Percentiles rank a stretch among this genome's conserved stretches.
Conservation (phyloP, 2,329 filamentous ascomycete species). For the Verticillium zaregamsianum region DNA sequence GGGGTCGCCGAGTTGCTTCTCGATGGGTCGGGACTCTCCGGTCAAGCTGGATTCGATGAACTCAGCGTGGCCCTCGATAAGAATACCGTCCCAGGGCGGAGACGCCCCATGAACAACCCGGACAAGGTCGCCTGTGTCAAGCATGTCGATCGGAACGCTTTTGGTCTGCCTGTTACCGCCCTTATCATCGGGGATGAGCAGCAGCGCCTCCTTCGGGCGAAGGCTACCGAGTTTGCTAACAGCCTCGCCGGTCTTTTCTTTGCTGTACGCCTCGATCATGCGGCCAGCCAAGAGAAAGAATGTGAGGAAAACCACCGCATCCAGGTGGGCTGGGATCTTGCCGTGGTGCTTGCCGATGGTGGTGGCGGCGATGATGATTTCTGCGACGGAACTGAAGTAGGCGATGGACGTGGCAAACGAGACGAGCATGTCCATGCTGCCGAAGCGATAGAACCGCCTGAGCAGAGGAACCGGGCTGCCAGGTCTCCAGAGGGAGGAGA, state of each 20-base stretch:
- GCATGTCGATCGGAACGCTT: slow-evolving; percentile 56
- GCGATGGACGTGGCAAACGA: slow-evolving; percentile 84
- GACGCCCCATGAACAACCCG: slow-evolving; percentile 74
- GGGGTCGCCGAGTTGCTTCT: slow-evolving; percentile 57
- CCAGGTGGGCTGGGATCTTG: slow-evolving; percentile 72
- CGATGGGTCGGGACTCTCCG: slow-evolving; percentile 66
- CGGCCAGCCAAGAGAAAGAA: slow-evolving; percentile 75
- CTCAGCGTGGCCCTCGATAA: slow-evolving; percentile 57
- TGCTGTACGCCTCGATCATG: slow-evolving; percentile 85
- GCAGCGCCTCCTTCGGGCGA: slow-evolving; percentile 64
- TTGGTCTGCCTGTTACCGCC: slow-evolving; percentile 29
- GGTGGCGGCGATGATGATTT: slow-evolving; percentile 61
- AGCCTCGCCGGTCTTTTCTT: slow-evolving; percentile 83
- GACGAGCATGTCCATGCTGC: slow-evolving; percentile 94
- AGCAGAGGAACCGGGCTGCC: slow-evolving; percentile 69
- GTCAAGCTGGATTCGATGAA: slow-evolving; percentile 93
- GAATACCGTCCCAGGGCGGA: slow-evolving; percentile 74
- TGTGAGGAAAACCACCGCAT: slow-evolving; percentile 87
- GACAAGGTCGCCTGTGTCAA: slow-evolving; percentile 72
- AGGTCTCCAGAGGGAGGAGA: slow-evolving; percentile 71
- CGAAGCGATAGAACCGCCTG: slow-evolving; percentile 83
- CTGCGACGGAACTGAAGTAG: slow-evolving; percentile 75
- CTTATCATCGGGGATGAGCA: slow-evolving; percentile 52
- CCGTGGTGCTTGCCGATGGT: slow-evolving; percentile 31
- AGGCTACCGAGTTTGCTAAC: slow-evolving; percentile 75